phyloP scores from a whole-genome alignment of 2,329 filamentous ascomycete genomes.

The Penicillium sp. region DNA sequence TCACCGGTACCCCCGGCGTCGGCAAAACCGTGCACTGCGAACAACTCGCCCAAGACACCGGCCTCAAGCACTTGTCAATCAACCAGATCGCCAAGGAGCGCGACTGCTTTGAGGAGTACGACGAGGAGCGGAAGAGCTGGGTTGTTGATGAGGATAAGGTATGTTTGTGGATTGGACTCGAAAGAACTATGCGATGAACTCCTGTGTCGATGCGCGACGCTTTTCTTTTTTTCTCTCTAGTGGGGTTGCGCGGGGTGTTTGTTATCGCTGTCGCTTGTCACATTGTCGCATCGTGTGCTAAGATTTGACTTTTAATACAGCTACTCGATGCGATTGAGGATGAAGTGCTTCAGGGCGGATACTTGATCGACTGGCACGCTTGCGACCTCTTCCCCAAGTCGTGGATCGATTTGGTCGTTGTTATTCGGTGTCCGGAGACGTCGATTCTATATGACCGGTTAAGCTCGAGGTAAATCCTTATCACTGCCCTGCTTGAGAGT shows the following conservation, averaged over 20 bases:
- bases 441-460: constrained; percentile 82
- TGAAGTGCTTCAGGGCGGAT: constrained; percentile 75
- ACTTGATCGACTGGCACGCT: constrained; percentile 96
- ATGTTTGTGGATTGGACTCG: constrained; percentile 17
- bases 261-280: neutral
- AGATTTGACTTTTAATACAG: constrained; percentile 32
- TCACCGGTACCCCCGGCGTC: constrained; percentile 93
- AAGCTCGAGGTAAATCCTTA: constrained; percentile 61
- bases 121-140: constrained; percentile 82
- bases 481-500: too few species aligned
- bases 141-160: constrained; percentile 98
- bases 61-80: constrained; percentile 79
- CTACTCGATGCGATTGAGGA: constrained; percentile 87
- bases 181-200: neutral
- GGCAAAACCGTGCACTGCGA: constrained; percentile 95
- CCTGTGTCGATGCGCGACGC: neutral
- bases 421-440: constrained; percentile 76
- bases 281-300: neutral
- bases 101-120: constrained; percentile 82
- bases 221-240: neutral
- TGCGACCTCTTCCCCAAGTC: constrained; percentile 92
- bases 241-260: neutral
- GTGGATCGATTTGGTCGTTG: constrained; percentile 94
- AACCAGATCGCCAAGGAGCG: constrained; percentile 91
- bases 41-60: constrained; percentile 72